These are phyloP conservation scores for Avena atlantica DNA, from an alignment of 176 grass and related monocot species.

Conservation along the genomic window DNA sequence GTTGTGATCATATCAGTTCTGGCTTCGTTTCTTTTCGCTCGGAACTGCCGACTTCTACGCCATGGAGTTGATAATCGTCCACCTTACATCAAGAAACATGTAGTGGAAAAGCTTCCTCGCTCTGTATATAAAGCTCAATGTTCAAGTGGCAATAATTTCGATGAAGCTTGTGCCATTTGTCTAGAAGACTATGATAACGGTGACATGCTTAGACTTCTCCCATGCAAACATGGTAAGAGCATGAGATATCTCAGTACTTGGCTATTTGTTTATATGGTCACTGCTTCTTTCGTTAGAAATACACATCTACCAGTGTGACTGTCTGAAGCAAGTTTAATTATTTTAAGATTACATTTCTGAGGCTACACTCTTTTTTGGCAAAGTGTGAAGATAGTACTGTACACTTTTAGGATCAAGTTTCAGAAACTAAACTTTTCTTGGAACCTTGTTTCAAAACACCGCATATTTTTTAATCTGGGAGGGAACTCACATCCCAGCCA, in stretches of 20 bases:
- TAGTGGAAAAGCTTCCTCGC: constrained; percentile 71
- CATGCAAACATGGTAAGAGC: constrained; percentile 82
- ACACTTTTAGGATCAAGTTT: not conserved
- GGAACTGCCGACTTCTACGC: constrained; percentile 82
- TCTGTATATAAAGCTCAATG: constrained; percentile 52
- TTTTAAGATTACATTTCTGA: not conserved
- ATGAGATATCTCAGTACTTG: constrained; percentile 22
- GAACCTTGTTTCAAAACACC: not conserved
- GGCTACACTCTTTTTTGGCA: not conserved
- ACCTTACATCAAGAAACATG: constrained; percentile 71
- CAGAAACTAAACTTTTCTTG: not conserved
- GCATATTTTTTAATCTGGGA: not conserved
- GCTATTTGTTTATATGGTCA: constrained; percentile 1
- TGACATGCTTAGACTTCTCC: constrained; percentile 76
- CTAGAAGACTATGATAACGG: constrained; percentile 86
- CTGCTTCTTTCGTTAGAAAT: not conserved
- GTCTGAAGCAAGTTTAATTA: not conserved
- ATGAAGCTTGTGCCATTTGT: constrained; percentile 79
- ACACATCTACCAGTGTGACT: not conserved
- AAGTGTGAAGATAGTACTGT: not conserved
- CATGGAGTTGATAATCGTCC: constrained; percentile 57
- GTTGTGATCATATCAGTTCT: constrained; percentile 88
- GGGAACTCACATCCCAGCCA: not conserved
- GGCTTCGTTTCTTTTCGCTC: constrained; percentile 83
- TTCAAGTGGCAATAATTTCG: constrained; percentile 55